A percentile compares a stretch with the other conserved stretches of the same genome.
Conservation (phyloP, 768 basidiomycete species). For the Saitozyma podzolica region DNA sequence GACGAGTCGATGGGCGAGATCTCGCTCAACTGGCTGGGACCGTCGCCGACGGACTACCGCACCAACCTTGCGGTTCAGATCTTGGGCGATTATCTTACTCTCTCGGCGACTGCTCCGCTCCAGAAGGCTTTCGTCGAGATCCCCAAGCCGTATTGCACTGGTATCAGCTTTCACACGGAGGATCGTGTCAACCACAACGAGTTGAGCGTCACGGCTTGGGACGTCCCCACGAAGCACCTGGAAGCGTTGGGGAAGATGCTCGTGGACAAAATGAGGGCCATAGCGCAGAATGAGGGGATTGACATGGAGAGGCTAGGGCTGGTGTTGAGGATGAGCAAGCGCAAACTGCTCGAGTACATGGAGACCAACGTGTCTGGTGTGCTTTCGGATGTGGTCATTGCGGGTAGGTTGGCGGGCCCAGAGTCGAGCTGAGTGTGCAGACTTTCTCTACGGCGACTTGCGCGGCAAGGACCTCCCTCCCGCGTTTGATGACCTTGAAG, state of each 20-base stretch:
- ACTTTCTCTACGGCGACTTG: slow-evolving; percentile 80
- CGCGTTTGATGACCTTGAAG: slow-evolving; percentile 74
- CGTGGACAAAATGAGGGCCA: slow-evolving; percentile 66
- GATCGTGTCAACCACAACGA: slow-evolving; percentile 70
- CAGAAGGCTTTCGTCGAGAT: slow-evolving; percentile 88
- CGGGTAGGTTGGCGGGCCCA: slow-evolving; percentile 29
- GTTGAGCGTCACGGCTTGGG: slow-evolving; percentile 74
- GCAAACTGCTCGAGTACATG: slow-evolving; percentile 62
- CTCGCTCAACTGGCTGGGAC: slow-evolving; percentile 73
- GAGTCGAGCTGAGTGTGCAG: slow-evolving; percentile 39
- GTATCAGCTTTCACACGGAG: slow-evolving; percentile 81
- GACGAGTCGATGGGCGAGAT: slow-evolving; percentile 89
- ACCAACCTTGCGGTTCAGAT: slow-evolving; percentile 72
- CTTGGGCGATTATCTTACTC: slow-evolving; percentile 82
- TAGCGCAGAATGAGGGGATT: slow-evolving; percentile 67
- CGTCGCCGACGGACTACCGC: slow-evolving; percentile 49
- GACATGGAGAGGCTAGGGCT: slow-evolving; percentile 88
- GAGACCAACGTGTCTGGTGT: slow-evolving; percentile 44
- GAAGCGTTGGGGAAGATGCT: slow-evolving; percentile 70
- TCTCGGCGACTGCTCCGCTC: slow-evolving; percentile 56
- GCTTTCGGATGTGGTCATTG: slow-evolving; percentile 42
- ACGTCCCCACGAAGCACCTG: slow-evolving; percentile 78
- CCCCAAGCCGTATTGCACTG: slow-evolving; percentile 74
- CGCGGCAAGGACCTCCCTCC: slow-evolving; percentile 75
- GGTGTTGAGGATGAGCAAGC: slow-evolving; percentile 81